Evolutionary conservation across 2,329 filamentous ascomycete genomes (phyloP), one percentile per base, ranked within the genome.

Genomic region (Penicillium nordicum): DNA sequence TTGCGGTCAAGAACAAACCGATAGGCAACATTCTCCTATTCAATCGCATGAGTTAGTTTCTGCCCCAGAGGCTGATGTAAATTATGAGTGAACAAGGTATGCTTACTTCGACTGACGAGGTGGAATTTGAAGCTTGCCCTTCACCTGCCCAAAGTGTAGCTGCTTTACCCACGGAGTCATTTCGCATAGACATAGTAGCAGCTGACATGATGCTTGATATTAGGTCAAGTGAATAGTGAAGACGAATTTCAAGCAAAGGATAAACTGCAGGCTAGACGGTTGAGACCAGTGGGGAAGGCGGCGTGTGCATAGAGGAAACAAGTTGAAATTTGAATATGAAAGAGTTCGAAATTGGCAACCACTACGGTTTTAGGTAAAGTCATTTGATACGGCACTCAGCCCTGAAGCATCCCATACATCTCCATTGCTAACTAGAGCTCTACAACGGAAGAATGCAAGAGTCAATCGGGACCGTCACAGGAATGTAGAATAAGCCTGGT

Each of bases 1-100:
- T 89, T 88, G 55, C 69, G 71, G 36, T 74, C 70, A 4, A 77
- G 61, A 23, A 71, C 68, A 56, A 75, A 72, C 40, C 63, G 69
- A 57, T 72, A 76, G 55, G 62, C 61, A 12, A 70, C 62, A 58
- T 67, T 71, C 44, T 69, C 66, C 70, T 73, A 40, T 23, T 38
- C 36, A 29, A 25, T 41, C 27, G 16, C 14, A 6, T 14, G 12
- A 10, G 25, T 51, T 14, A 45, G 42, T 8, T 45, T 50, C 9
- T 21, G 10, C 36, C 51, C 40, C 44, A 8, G 30, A 29, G 27
- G 23, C 41, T 45, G 32, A 36, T 43, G 30, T 23, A 37, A 14
- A 56, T 51, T 44, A 30, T 46, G 23, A 48, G 49, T 46, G 38
- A 48, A 48, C 21, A 34, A 49, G 25, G 7, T 12, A 48, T 55